These are phyloP conservation scores for Tympanopsis confertula DNA, from an alignment of 2,329 filamentous ascomycete species.

Conservation along the genomic window DNA sequence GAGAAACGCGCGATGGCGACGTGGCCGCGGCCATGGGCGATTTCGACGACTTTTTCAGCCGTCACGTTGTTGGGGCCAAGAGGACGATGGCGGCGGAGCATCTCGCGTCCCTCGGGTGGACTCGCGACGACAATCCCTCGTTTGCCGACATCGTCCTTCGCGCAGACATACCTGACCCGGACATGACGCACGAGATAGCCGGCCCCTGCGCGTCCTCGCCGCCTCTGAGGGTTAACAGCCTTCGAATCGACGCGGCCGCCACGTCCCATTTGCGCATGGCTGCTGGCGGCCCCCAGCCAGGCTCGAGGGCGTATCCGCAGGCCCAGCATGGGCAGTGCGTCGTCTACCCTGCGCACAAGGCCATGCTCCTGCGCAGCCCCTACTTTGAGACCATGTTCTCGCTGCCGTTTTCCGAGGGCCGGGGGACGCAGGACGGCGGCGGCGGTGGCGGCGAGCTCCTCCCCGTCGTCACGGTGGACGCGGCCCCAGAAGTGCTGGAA, in stretches of 20 bases:
- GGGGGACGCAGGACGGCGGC: too few relatives aligned
- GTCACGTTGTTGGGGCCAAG: slow-evolving; percentile 66
- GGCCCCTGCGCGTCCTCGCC: slow-evolving; percentile 59
- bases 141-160: slow-evolving; percentile 78
- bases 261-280: slow-evolving; percentile 86
- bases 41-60: slow-evolving; percentile 63
- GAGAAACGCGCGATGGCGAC: too few relatives aligned
- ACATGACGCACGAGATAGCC: slow-evolving; percentile 56
- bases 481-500: slow-evolving; percentile 69
- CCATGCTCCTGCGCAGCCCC: slow-evolving; percentile 83
- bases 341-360: slow-evolving; percentile 77
- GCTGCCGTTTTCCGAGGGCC: slow-evolving; percentile 74
- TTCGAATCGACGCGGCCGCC: slow-evolving; percentile 70
- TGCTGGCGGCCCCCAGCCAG: slow-evolving; percentile 75
- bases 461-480: slow-evolving; percentile 73
- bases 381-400: slow-evolving; percentile 93
- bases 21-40: too few relatives aligned
- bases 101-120: slow-evolving; percentile 66
- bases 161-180: slow-evolving; percentile 65
- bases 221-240: too few relatives aligned
- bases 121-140: slow-evolving; percentile 66
- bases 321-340: slow-evolving; percentile 42
- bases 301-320: slow-evolving; percentile 32
- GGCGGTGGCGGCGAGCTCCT: too few relatives aligned
- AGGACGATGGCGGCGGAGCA: slow-evolving; percentile 58